Conservation (phyloP, 345 rosid species). For the Gossypium sturtianum region DNA sequence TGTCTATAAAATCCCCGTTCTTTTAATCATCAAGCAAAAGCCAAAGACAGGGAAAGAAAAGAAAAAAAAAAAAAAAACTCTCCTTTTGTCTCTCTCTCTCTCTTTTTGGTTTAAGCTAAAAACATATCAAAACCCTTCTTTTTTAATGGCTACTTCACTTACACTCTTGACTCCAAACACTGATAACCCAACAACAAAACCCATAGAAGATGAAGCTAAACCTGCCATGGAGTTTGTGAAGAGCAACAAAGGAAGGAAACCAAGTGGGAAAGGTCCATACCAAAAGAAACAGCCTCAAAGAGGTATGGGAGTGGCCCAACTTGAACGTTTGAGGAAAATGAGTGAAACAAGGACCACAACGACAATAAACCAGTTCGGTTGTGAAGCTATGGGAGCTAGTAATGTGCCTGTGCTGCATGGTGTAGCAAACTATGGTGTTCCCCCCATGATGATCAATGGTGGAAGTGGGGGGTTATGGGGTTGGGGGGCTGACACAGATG, state of each 20-base stretch:
- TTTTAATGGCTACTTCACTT: neutral
- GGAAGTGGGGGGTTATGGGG: constrained; percentile 24
- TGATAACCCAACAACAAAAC: neutral
- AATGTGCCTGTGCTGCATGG: constrained; percentile 34
- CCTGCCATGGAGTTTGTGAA: constrained; percentile 1
- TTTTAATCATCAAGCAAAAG: constrained; percentile 2
- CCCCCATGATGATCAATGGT: constrained; percentile 5
- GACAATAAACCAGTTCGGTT: neutral
- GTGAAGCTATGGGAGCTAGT: constrained; percentile 9
- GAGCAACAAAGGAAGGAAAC: constrained; percentile 27
- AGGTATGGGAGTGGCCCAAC: constrained; percentile 82
- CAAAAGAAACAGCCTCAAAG: constrained; percentile 52
- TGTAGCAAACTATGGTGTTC: constrained; percentile 19
- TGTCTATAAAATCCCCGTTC: neutral
- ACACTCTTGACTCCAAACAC: neutral
- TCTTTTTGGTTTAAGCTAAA: neutral
- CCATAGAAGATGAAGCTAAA: neutral
- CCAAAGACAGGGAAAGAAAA: neutral
- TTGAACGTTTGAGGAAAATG: constrained; percentile 44
- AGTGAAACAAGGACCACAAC: constrained; percentile 15
- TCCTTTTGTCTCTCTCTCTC: neutral
- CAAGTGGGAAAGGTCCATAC: constrained; percentile 19
- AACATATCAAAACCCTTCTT: constrained; percentile 9
- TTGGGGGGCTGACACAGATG: constrained; percentile 16
- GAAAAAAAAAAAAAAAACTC: neutral